Percentiles rank a stretch among this genome's conserved stretches.
These are phyloP conservation scores for Microsporum audouinii DNA, from an alignment of 2,329 filamentous ascomycete genomes.

Conservation along the genomic window DNA sequence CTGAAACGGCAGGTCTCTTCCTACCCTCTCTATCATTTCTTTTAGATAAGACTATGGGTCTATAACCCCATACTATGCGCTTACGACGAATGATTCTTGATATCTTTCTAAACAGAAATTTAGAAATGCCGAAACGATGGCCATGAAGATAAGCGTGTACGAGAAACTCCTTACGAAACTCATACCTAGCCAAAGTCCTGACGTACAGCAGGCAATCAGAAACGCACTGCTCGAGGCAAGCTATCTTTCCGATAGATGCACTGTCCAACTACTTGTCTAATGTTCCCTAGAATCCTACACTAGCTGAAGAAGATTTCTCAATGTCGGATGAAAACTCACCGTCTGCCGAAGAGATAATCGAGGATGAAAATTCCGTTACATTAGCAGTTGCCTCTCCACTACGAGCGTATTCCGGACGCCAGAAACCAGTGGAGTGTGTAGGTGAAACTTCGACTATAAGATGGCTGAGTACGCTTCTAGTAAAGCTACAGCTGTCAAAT, in stretches of 20 bases:
- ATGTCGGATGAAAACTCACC: slow-evolving; percentile 5
- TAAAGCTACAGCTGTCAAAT: slow-evolving; percentile 4
- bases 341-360: slow-evolving; percentile 12
- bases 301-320: slow-evolving; percentile 11
- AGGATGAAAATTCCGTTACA: slow-evolving; percentile 13
- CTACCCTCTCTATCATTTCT: not conserved
- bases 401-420: slow-evolving; percentile 10
- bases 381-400: slow-evolving; percentile 8
- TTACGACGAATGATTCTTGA: slow-evolving; percentile 1
- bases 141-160: slow-evolving; percentile 14
- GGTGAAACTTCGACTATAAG: slow-evolving; percentile 14
- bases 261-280: not conserved
- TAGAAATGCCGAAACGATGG: slow-evolving; percentile 14
- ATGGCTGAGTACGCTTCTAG: slow-evolving; percentile 13
- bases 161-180: slow-evolving; percentile 14
- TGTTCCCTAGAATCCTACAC: not conserved
- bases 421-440: slow-evolving; percentile 6
- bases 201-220: slow-evolving; percentile 13
- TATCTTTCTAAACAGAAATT: not conserved
- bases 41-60: not conserved
- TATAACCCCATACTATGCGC: not conserved
- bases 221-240: slow-evolving; percentile 13
- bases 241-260: not conserved
- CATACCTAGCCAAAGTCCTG: slow-evolving; percentile 11
- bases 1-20: slow-evolving; percentile 16